Conservation (phyloP, 345 rosid species). For the Lepidium didymum region DNA sequence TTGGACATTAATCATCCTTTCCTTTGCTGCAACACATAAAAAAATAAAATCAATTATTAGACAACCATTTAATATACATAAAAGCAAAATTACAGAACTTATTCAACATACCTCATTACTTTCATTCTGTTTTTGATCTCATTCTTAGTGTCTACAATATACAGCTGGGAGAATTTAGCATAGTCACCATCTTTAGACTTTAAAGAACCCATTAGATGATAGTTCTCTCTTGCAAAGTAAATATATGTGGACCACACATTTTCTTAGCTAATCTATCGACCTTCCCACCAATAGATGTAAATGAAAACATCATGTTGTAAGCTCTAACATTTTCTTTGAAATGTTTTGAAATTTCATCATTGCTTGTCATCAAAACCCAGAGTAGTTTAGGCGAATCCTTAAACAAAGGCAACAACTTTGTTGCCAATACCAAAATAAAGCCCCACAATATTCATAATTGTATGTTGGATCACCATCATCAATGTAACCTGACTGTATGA, state of each 20-base stretch:
- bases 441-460: background rate
- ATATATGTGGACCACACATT: too few species aligned
- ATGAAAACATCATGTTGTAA: background rate
- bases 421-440: background rate
- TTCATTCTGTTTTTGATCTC: background rate
- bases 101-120: too few species aligned
- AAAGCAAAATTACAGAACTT: too few species aligned
- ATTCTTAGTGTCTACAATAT: background rate
- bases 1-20: too few species aligned
- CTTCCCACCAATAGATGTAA: accelerated
- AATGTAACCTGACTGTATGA: too few species aligned
- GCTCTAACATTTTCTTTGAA: background rate
- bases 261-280: background rate
- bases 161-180: background rate
- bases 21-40: too few species aligned
- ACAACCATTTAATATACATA: too few species aligned
- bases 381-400: background rate
- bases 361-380: background rate
- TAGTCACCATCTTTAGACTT: background rate
- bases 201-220: background rate
- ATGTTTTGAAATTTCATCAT: background rate
- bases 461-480: background rate
- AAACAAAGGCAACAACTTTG: background rate
- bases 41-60: too few species aligned
- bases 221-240: too few species aligned